Conservation (phyloP, 1,139 yeast genomes). For the Lodderomyces jiufengensis region DNA sequence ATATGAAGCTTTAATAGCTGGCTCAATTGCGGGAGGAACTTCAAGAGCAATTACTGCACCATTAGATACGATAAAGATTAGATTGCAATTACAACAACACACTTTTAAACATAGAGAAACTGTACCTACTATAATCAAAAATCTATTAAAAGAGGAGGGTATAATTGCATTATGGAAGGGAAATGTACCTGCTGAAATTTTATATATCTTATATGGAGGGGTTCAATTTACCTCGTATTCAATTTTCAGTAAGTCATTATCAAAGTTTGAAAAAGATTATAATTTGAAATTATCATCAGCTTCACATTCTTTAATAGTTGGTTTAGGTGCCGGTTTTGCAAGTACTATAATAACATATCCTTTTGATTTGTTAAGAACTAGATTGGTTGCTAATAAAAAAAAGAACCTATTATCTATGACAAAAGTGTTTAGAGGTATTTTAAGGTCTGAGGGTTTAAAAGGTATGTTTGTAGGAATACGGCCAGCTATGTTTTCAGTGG, state of each 20-base stretch:
- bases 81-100: slow-evolving; percentile 58
- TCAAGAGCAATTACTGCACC: slow-evolving; percentile 82
- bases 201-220: slow-evolving; percentile 84
- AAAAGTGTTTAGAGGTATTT: slow-evolving; percentile 40
- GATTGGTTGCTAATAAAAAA: slow-evolving; percentile 61
- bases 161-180: slow-evolving; percentile 81
- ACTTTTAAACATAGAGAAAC: slow-evolving; percentile 14
- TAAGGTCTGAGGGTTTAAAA: slow-evolving; percentile 42
- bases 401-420: slow-evolving; percentile 45
- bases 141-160: slow-evolving; percentile 36
- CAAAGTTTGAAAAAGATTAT: slow-evolving; percentile 23
- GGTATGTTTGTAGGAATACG: slow-evolving; percentile 65
- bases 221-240: slow-evolving; percentile 77
- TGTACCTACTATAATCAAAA: slow-evolving; percentile 16
- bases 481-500: slow-evolving; percentile 62
- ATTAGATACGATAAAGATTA: slow-evolving; percentile 80
- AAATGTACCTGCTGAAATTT: slow-evolving; percentile 82
- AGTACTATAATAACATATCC: slow-evolving; percentile 83
- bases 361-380: slow-evolving; percentile 78
- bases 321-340: slow-evolving; percentile 70
- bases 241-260: slow-evolving; percentile 43
- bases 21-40: slow-evolving; percentile 67
- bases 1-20: slow-evolving; percentile 53
- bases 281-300: slow-evolving; percentile 28
- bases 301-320: slow-evolving; percentile 58